Evolutionary conservation across 352 stramenopile species (phyloP).

Genomic region (Phytophthora quininea): DNA sequence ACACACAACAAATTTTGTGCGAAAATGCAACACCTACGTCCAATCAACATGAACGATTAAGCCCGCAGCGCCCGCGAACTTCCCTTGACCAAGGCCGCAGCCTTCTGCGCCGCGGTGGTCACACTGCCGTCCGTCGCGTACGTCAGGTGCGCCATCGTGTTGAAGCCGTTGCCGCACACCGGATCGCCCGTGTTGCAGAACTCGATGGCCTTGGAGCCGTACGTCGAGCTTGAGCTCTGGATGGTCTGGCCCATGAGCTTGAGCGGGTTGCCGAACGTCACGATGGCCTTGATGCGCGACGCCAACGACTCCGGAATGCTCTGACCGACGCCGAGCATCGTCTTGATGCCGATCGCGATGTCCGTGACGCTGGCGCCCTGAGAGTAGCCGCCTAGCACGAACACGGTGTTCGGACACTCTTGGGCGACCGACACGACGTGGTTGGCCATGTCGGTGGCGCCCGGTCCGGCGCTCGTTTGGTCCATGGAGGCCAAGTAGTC

Average conservation of each 20-base stretch:
- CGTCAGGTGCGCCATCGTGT: constrained; percentile 23
- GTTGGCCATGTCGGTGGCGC: constrained; percentile 42
- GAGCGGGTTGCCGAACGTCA: constrained; percentile 44
- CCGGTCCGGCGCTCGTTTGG: constrained; percentile 27
- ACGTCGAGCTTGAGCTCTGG: constrained; percentile 21
- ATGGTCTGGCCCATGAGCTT: constrained; percentile 36
- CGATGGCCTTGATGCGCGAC: constrained; percentile 38
- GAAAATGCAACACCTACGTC: neutral
- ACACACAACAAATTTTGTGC: neutral
- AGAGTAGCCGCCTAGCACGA: constrained; percentile 38
- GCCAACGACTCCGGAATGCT: constrained; percentile 25
- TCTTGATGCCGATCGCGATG: constrained; percentile 38
- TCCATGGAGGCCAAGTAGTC: constrained; percentile 26
- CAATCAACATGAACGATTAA: neutral
- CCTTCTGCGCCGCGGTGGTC: constrained; percentile 15
- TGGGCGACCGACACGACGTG: constrained; percentile 30
- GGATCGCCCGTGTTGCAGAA: constrained; percentile 29
- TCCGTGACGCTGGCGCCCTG: constrained; percentile 39
- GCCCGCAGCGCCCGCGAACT: constrained; percentile 3
- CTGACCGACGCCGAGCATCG: constrained; percentile 28
- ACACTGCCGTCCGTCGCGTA: constrained; percentile 27
- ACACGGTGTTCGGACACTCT: constrained; percentile 38
- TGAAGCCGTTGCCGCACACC: constrained; percentile 27
- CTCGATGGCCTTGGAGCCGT: constrained; percentile 26
- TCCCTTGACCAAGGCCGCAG: constrained; percentile 13